A percentile compares a stretch with the other conserved stretches of the same genome.
These are phyloP conservation scores for Silene uniflora DNA, from an alignment of 148 eudicot species.

Conservation along the genomic window DNA sequence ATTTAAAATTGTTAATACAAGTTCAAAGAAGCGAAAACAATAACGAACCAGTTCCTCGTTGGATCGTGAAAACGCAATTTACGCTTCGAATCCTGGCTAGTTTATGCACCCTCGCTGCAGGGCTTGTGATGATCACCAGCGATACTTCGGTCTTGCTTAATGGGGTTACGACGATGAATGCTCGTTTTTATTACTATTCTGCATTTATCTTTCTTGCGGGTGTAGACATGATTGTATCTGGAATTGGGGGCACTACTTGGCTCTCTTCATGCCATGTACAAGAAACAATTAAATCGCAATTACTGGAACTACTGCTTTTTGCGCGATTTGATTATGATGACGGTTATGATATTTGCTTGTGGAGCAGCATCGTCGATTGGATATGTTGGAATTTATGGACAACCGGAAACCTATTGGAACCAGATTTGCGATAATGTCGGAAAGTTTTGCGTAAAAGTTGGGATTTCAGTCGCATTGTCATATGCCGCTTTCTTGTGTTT, in stretches of 20 bases:
- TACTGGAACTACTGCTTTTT: neutral
- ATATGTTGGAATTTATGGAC: constrained; percentile 19
- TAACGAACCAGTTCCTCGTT: neutral
- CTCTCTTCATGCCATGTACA: neutral
- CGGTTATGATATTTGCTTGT: constrained; percentile 14
- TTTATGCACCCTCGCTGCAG: neutral
- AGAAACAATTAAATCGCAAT: neutral
- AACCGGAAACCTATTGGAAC: constrained; percentile 13
- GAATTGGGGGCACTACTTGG: neutral
- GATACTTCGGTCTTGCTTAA: neutral
- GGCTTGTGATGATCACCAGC: constrained; percentile 8
- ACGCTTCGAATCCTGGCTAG: neutral
- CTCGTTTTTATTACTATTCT: constrained; percentile 7
- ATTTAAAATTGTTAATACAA: too few species aligned
- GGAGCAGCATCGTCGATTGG: constrained; percentile 29
- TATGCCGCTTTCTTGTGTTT: constrained; percentile 19
- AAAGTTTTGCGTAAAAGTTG: constrained; percentile 18
- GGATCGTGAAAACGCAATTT: neutral
- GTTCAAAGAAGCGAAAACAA: too few species aligned
- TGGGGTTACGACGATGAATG: neutral
- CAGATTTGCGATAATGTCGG: constrained; percentile 19
- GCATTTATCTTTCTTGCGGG: constrained; percentile 18
- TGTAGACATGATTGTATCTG: constrained; percentile 2
- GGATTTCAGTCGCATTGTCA: constrained; percentile 19
- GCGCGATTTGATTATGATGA: constrained; percentile 18